These are phyloP conservation scores for Baudoinia panamericana DNA, from an alignment of 495 filamentous ascomycete species.

Conservation along the genomic window DNA sequence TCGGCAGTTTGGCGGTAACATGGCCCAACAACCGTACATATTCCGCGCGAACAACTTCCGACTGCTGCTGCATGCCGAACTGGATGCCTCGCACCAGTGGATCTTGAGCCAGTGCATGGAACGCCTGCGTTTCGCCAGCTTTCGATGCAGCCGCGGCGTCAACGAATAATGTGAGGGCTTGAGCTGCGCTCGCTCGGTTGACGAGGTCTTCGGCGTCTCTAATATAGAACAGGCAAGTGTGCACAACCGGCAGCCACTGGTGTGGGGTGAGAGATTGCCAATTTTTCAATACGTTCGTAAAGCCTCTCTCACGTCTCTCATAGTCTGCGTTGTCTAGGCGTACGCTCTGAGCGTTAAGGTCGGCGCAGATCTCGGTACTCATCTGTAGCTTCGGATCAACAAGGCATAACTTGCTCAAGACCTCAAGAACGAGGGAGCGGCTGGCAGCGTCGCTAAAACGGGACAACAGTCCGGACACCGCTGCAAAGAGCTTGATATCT, in stretches of 20 bases:
- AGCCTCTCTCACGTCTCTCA: constrained; percentile 63
- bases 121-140: constrained; percentile 28
- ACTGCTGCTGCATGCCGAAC: constrained; percentile 55
- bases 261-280: constrained; percentile 45
- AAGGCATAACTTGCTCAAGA: constrained; percentile 54
- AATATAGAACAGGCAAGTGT: constrained; percentile 82
- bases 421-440: constrained; percentile 54
- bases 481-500: constrained; percentile 10
- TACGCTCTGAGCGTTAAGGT: constrained; percentile 62
- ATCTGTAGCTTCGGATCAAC: constrained; percentile 46
- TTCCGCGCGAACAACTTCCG: constrained; percentile 74
- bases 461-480: constrained; percentile 18
- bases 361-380: constrained; percentile 57
- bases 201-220: constrained; percentile 77
- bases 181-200: constrained; percentile 72
- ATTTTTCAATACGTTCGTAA: constrained; percentile 53
- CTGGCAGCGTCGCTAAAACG: constrained; percentile 29
- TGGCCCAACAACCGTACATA: constrained; percentile 64
- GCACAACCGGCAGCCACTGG: constrained; percentile 82
- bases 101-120: constrained; percentile 42
- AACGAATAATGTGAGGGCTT: constrained; percentile 68
- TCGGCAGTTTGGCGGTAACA: constrained; percentile 55
- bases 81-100: constrained; percentile 65
- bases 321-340: constrained; percentile 78
- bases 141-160: too few species aligned